These are phyloP conservation scores for Trametes coccinea DNA, from an alignment of 768 basidiomycete genomes.

Conservation along the genomic window DNA sequence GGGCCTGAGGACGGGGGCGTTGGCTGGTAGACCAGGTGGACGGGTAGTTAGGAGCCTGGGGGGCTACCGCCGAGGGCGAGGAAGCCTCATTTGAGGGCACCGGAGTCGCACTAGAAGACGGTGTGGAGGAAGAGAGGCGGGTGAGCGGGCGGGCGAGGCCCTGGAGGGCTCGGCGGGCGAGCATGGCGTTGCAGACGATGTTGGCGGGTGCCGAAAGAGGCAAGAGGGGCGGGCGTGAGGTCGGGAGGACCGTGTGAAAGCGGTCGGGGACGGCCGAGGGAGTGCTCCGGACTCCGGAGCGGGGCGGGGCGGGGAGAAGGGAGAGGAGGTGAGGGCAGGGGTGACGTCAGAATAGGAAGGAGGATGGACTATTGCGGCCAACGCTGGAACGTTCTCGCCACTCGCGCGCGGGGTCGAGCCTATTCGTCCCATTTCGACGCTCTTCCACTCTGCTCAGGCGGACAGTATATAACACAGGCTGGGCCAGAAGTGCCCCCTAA, in stretches of 20 bases:
- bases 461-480: conserved; percentile 12
- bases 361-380: background rate
- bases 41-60: conserved; percentile 83
- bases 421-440: conserved; percentile 11
- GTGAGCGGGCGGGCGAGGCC: conserved; percentile 31
- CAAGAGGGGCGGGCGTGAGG: conserved; percentile 4
- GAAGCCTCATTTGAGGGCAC: conserved; percentile 25
- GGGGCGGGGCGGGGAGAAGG: conserved; percentile 1
- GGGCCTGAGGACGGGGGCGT: conserved; percentile 59
- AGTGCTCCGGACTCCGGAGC: background rate
- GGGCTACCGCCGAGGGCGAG: conserved; percentile 37
- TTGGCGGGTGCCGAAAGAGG: conserved; percentile 14
- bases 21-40: conserved; percentile 87
- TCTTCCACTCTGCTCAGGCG: background rate
- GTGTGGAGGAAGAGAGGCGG: conserved; percentile 29
- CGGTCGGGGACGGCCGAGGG: conserved; percentile 8
- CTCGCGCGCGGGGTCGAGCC: conserved; percentile 3
- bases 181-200: conserved; percentile 26
- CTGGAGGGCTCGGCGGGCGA: conserved; percentile 30
- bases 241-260: conserved; percentile 22
- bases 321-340: background rate
- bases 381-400: conserved; percentile 21
- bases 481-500: background rate
- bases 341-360: conserved; percentile 22
- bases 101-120: conserved; percentile 22